These are phyloP conservation scores for Penicillium decumbens DNA, from an alignment of 2,329 filamentous ascomycete genomes.

Conservation along the genomic window DNA sequence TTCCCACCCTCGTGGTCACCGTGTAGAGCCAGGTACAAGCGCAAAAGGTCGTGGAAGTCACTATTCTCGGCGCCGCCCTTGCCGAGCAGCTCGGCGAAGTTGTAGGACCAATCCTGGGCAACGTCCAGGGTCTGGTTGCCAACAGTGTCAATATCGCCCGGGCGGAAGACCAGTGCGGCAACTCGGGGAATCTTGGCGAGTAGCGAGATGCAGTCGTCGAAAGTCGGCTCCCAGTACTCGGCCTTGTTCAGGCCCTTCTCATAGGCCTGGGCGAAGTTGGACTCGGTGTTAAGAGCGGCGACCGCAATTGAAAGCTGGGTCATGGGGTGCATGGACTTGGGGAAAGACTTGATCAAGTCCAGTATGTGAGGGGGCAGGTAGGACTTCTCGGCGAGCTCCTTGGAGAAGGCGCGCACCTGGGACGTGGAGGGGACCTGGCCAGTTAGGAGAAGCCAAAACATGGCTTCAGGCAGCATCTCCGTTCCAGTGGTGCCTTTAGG, in stretches of 20 bases:
- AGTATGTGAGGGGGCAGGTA: slow-evolving; percentile 76
- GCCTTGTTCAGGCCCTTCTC: slow-evolving; percentile 87
- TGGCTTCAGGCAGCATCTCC: slow-evolving; percentile 96
- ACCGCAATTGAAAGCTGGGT: slow-evolving; percentile 95
- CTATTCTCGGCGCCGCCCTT: slow-evolving; percentile 76
- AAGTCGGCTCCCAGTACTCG: slow-evolving; percentile 98
- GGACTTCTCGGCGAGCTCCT: slow-evolving; percentile 81
- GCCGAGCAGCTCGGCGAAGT: slow-evolving; percentile 94
- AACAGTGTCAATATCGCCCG: slow-evolving; percentile 66
- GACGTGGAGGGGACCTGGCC: slow-evolving; percentile 78
- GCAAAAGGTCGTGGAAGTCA: slow-evolving; percentile 78
- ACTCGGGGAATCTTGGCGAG: slow-evolving; percentile 95
- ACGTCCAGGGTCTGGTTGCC: slow-evolving; percentile 71
- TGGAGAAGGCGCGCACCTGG: slow-evolving; percentile 78
- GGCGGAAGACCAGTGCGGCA: slow-evolving; percentile 96
- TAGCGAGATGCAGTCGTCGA: slow-evolving; percentile 89
- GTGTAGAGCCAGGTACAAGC: slow-evolving; percentile 91
- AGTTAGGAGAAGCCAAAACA: slow-evolving; percentile 98
- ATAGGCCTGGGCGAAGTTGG: slow-evolving; percentile 88
- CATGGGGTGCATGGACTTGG: slow-evolving; percentile 91
- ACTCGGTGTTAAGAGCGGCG: slow-evolving; percentile 91
- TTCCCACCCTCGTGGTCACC: slow-evolving; percentile 98
- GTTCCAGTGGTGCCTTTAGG: slow-evolving; percentile 85
- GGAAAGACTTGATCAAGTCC: slow-evolving; percentile 85
- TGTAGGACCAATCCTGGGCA: slow-evolving; percentile 95